These are phyloP conservation scores for Gliomastix tumulicola DNA, from an alignment of 2,329 filamentous ascomycete genomes.

Conservation along the genomic window DNA sequence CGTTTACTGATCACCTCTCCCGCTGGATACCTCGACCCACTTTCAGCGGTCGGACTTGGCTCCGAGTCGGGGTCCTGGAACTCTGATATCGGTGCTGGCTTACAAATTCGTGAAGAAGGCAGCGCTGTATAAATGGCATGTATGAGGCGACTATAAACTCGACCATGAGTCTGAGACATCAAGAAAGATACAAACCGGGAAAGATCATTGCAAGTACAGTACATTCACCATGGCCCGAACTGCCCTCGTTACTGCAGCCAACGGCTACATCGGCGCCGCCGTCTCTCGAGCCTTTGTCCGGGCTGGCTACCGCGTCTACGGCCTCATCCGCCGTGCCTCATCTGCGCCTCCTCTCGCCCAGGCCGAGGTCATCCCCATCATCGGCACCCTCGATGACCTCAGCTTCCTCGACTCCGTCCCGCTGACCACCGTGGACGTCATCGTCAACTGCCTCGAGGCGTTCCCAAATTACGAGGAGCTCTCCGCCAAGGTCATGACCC, in stretches of 20 bases:
- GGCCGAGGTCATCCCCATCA: conserved; percentile 30
- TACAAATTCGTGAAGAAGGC: too few species aligned
- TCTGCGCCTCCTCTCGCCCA: conserved; percentile 18
- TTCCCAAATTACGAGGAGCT: conserved; percentile 29
- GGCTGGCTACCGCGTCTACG: conserved; percentile 36
- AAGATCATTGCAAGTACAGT: too few species aligned
- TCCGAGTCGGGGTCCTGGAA: too few species aligned
- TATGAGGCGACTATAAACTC: too few species aligned
- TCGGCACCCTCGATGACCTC: conserved; percentile 27
- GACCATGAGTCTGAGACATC: too few species aligned
- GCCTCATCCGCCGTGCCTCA: conserved; percentile 28
- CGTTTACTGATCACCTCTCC: too few species aligned
- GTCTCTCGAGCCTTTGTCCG: conserved; percentile 36
- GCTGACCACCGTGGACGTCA: conserved; percentile 27
- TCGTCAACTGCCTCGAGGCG: conserved; percentile 35
- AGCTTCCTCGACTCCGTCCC: conserved; percentile 17
- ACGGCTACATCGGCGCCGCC: conserved; percentile 39
- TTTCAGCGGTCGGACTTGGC: too few species aligned
- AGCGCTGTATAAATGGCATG: too few species aligned
- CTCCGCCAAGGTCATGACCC: conserved; percentile 23
- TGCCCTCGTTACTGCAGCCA: conserved; percentile 39
- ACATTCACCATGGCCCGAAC: too few species aligned
- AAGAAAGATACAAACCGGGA: too few species aligned
- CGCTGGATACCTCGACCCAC: too few species aligned
- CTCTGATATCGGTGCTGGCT: too few species aligned